Percentiles rank a stretch among this genome's conserved stretches.
These are phyloP conservation scores for Ophiostoma sp. DNA, from an alignment of 2,329 filamentous ascomycete genomes.

Conservation along the genomic window DNA sequence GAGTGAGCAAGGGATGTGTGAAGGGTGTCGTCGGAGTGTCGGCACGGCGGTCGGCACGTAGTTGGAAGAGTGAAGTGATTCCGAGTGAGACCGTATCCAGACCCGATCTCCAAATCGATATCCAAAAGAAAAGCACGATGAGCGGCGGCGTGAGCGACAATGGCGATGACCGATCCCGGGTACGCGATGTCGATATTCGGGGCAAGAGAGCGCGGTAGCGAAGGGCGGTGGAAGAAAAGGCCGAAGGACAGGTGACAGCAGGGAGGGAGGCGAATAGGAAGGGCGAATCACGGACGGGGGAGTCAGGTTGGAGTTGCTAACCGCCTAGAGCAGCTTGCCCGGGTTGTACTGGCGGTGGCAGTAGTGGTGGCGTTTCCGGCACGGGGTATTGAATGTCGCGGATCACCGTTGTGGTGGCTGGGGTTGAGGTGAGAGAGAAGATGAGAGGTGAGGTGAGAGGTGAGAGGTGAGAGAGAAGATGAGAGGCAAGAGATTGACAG, in stretches of 20 bases:
- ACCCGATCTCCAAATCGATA: background rate
- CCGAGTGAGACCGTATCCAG: no score
- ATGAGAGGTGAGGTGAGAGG: background rate
- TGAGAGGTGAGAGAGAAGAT: background rate
- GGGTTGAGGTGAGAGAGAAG: background rate
- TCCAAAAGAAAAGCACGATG: background rate
- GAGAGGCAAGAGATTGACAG: background rate
- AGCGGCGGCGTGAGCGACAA: no score
- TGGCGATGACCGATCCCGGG: background rate
- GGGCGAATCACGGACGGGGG: background rate
- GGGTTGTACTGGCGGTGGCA: background rate
- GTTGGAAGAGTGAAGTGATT: no score
- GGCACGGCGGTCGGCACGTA: no score
- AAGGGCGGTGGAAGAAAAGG: background rate
- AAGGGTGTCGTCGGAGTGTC: no score
- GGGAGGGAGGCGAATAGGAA: background rate
- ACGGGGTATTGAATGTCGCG: conserved; percentile 7
- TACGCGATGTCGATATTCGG: background rate
- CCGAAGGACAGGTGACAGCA: background rate
- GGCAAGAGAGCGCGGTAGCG: background rate
- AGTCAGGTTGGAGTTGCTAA: background rate
- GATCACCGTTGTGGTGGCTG: background rate
- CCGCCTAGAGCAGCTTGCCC: background rate
- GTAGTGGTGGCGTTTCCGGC: background rate
- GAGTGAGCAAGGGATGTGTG: no score